Conservation (phyloP, 495 filamentous ascomycete genomes). For the Xylaria scruposa region DNA sequence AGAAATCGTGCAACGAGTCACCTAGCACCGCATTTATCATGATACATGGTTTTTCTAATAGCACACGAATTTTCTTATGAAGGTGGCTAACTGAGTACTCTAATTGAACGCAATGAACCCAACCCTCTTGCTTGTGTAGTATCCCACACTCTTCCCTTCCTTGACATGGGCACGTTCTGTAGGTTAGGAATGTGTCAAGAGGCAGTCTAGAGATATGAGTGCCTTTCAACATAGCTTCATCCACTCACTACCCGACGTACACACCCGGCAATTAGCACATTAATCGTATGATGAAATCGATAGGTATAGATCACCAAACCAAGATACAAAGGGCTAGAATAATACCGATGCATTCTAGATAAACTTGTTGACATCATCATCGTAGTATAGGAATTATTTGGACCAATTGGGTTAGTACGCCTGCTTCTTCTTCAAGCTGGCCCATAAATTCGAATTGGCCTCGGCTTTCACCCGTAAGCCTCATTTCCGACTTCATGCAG, state of each 20-base stretch:
- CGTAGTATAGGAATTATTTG: background rate
- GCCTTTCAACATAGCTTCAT: background rate
- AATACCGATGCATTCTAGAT: background rate
- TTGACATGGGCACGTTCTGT: background rate
- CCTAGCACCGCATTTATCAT: background rate
- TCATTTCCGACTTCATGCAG: slow-evolving; percentile 19
- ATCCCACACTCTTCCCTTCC: background rate
- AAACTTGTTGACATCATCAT: background rate
- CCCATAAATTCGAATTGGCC: background rate
- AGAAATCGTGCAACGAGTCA: background rate
- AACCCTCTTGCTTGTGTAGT: background rate
- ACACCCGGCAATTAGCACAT: background rate
- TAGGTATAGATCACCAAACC: background rate
- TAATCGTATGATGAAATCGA: background rate
- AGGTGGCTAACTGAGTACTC: background rate
- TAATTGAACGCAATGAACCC: background rate
- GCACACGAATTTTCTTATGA: background rate
- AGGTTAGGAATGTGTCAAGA: background rate
- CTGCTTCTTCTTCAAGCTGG: background rate
- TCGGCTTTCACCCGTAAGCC: slow-evolving; percentile 5
- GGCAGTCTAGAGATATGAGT: background rate
- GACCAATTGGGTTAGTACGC: background rate
- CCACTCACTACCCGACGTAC: background rate
- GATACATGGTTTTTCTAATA: background rate
- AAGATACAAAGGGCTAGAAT: background rate